Percentiles rank a stretch among this genome's conserved stretches.
phyloP scores from a whole-genome alignment of 2,329 filamentous ascomycete genomes.

The Chaetomium strumarium region DNA sequence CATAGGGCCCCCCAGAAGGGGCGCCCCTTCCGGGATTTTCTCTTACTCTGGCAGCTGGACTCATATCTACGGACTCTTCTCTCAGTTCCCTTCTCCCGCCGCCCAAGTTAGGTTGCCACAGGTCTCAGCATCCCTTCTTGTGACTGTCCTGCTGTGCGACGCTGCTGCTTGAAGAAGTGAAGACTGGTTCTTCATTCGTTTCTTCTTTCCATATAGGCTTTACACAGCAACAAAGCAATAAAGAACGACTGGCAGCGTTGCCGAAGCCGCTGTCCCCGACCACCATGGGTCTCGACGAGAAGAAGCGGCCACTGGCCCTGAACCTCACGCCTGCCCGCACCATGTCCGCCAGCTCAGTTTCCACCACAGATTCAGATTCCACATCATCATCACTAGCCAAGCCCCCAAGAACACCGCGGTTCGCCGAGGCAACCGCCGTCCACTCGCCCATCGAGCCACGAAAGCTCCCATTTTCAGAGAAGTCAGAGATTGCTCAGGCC shows the following conservation, averaged over 20 bases:
- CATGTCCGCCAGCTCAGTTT: conserved; percentile 26
- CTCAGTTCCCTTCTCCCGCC: conserved; percentile 32
- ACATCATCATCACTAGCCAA: conserved; percentile 52
- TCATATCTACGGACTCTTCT: conserved; percentile 34
- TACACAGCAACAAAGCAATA: conserved; percentile 21
- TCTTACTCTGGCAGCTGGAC: conserved; percentile 51
- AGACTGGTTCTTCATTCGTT: conserved; percentile 33
- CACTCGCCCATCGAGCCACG: conserved; percentile 65
- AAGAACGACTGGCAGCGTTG: conserved; percentile 25
- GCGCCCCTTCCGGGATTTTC: conserved; percentile 30
- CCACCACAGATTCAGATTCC: conserved; percentile 46
- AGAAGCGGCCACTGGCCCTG: conserved; percentile 51
- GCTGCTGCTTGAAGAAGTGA: conserved; percentile 22
- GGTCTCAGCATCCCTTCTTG: conserved; percentile 8
- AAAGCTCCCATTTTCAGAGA: conserved; percentile 49
- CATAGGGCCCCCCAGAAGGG: conserved; percentile 37
- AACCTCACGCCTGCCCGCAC: conserved; percentile 47
- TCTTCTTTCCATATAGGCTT: conserved; percentile 24
- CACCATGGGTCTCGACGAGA: conserved; percentile 39
- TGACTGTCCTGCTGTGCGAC: conserved; percentile 16
- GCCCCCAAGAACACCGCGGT: conserved; percentile 67
- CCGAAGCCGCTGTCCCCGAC: conserved; percentile 27
- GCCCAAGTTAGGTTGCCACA: conserved; percentile 24
- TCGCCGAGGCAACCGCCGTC: conserved; percentile 73
- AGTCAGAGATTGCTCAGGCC: conserved; percentile 52